Evolutionary conservation across 768 basidiomycete genomes (phyloP).

Genomic region (Clitopilus hobsonii): DNA sequence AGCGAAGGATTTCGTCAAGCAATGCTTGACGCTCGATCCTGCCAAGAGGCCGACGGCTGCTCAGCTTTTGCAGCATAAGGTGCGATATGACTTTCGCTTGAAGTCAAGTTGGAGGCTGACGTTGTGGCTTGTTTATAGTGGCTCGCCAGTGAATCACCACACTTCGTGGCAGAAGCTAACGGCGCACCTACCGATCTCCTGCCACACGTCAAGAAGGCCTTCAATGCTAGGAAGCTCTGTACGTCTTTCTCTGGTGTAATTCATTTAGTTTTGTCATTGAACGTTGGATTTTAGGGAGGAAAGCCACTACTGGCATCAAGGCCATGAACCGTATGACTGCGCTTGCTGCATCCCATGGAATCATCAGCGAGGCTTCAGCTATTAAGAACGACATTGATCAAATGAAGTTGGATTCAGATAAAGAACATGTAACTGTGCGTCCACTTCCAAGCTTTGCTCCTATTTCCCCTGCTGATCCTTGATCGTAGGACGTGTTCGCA

Average conservation of each 20-base stretch:
- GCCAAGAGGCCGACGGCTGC: constrained; percentile 72
- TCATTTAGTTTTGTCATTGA: constrained; percentile 5
- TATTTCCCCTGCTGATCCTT: too few relatives aligned
- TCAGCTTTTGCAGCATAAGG: constrained; percentile 67
- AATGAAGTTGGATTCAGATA: neutral
- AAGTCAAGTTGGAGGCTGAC: neutral
- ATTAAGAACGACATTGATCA: neutral
- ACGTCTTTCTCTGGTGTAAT: constrained; percentile 22
- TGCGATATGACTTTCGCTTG: constrained; percentile 10
- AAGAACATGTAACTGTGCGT: neutral
- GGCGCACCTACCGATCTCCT: constrained; percentile 74
- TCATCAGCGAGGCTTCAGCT: neutral
- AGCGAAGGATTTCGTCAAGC: constrained; percentile 77
- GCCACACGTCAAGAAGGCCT: constrained; percentile 85
- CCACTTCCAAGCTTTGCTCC: too few relatives aligned
- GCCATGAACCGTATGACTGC: constrained; percentile 78
- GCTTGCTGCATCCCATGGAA: constrained; percentile 38
- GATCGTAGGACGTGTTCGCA: neutral
- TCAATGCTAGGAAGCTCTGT: constrained; percentile 88
- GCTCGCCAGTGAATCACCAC: constrained; percentile 66
- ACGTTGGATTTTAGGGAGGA: constrained; percentile 57
- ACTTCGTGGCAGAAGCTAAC: constrained; percentile 66
- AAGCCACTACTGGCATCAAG: constrained; percentile 82
- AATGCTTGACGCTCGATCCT: constrained; percentile 86
- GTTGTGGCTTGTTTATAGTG: constrained; percentile 32